These are phyloP conservation scores for Fusarium sp. DNA, from an alignment of 2,329 filamentous ascomycete species.

Conservation along the genomic window DNA sequence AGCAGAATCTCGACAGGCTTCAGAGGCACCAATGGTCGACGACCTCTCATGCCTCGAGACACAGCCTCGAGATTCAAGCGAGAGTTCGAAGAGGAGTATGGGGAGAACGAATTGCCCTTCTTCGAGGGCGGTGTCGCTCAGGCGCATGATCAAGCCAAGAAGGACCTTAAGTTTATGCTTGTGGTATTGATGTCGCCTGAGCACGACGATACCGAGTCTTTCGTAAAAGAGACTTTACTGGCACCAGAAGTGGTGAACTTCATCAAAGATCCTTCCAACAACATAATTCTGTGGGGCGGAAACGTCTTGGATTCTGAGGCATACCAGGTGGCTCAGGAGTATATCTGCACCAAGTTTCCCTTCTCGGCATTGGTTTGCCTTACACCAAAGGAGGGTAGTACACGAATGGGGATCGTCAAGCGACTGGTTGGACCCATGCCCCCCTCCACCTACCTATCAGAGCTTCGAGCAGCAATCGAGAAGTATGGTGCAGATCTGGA, in stretches of 20 bases:
- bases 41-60: conserved; percentile 84
- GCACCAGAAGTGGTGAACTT: conserved; percentile 77
- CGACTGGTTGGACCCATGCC: conserved; percentile 78
- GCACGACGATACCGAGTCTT: conserved; percentile 88
- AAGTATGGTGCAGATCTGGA: conserved; percentile 81
- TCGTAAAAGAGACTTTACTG: conserved; percentile 84
- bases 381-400: conserved; percentile 83
- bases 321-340: conserved; percentile 88
- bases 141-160: conserved; percentile 88
- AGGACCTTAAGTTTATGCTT: conserved; percentile 90
- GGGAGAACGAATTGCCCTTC: conserved; percentile 75
- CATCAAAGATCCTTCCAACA: conserved; percentile 77
- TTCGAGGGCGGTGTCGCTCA: conserved; percentile 91
- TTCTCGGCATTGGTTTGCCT: conserved; percentile 88
- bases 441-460: conserved; percentile 75
- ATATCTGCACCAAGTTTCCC: conserved; percentile 91
- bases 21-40: conserved; percentile 72
- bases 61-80: conserved; percentile 88
- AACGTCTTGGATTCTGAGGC: conserved; percentile 93
- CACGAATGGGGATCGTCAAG: conserved; percentile 89
- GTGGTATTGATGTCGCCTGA: conserved; percentile 89
- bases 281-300: conserved; percentile 90
- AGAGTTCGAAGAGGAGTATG: conserved; percentile 96
- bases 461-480: conserved; percentile 76
- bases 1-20: conserved; percentile 62